Conservation (phyloP, 1,284 basidiomycete genomes). For the Spongiforma sp. region DNA sequence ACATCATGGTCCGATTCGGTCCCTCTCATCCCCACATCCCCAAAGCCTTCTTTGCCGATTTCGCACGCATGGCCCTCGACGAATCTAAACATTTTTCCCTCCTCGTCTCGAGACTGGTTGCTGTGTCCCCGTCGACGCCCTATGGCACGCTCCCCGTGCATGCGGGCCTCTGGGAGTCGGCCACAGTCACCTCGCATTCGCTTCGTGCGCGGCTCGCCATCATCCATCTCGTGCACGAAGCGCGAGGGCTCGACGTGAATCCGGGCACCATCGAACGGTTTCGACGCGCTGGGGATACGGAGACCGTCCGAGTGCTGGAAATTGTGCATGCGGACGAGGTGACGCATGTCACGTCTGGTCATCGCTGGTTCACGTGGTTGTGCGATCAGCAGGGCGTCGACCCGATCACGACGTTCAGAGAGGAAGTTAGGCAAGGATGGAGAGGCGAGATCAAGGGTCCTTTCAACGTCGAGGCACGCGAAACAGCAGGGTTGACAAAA, state of each 20-base stretch:
- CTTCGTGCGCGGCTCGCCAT: constrained; percentile 1
- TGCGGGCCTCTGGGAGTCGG: constrained; percentile 2
- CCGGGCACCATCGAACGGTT: constrained; percentile 3
- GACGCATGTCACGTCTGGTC: neutral
- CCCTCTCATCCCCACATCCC: neutral
- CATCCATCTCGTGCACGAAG: constrained; percentile 3
- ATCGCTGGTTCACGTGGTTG: constrained; percentile 2
- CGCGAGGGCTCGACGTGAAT: neutral
- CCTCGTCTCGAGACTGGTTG: neutral
- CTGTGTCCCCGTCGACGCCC: neutral
- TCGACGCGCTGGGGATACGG: neutral
- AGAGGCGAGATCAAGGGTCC: neutral
- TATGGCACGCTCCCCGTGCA: neutral
- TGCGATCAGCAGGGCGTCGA: constrained; percentile 1
- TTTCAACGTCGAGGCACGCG: neutral
- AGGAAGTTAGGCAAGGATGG: neutral
- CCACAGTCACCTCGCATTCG: neutral
- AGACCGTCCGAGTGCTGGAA: neutral
- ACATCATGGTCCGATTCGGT: neutral
- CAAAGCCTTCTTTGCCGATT: constrained; percentile 1
- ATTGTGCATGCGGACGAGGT: neutral
- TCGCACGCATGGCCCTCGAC: neutral
- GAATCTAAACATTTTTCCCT: neutral
- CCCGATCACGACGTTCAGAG: neutral
- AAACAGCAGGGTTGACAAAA: neutral